Percentiles rank a stretch among this genome's conserved stretches.
These are phyloP conservation scores for Yamadazyma atmosphaerica DNA, from an alignment of 1,139 yeast genomes.

Conservation along the genomic window DNA sequence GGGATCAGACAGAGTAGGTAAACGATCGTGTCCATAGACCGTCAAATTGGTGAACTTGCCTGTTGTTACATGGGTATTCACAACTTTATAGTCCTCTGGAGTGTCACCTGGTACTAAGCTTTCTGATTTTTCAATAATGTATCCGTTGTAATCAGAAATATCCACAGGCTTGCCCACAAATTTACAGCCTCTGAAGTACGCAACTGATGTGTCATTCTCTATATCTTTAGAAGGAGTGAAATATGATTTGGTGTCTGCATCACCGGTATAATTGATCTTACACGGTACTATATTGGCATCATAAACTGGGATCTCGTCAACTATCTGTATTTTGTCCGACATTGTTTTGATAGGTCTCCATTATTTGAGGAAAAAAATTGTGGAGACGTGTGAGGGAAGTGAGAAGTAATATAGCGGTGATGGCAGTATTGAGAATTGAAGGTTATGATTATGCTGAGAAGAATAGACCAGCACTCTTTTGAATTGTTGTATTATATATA, in stretches of 20 bases:
- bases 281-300: slow-evolving; percentile 40
- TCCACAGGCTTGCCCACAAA: slow-evolving; percentile 30
- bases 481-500: too few species aligned
- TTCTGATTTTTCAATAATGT: slow-evolving; percentile 32
- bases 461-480: too few species aligned
- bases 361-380: too few species aligned
- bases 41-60: slow-evolving; percentile 31
- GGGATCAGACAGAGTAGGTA: slow-evolving; percentile 30
- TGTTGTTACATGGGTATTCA: slow-evolving; percentile 29
- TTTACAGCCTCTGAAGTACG: slow-evolving; percentile 43
- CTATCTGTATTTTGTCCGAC: slow-evolving; percentile 14
- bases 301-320: slow-evolving; percentile 10
- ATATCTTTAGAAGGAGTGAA: slow-evolving; percentile 36
- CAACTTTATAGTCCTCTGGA: slow-evolving; percentile 22
- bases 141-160: slow-evolving; percentile 28
- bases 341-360: slow-evolving; percentile 9
- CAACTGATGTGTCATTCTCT: slow-evolving; percentile 22
- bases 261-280: slow-evolving; percentile 39
- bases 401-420: too few species aligned
- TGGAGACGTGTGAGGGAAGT: too few species aligned
- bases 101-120: slow-evolving; percentile 19
- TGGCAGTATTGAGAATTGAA: too few species aligned
- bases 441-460: too few species aligned
- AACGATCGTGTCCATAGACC: slow-evolving; percentile 42
- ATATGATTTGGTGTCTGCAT: slow-evolving; percentile 37